Conservation (phyloP, 2,329 filamentous ascomycete genomes). For the Microcyclospora tardicrescens region DNA sequence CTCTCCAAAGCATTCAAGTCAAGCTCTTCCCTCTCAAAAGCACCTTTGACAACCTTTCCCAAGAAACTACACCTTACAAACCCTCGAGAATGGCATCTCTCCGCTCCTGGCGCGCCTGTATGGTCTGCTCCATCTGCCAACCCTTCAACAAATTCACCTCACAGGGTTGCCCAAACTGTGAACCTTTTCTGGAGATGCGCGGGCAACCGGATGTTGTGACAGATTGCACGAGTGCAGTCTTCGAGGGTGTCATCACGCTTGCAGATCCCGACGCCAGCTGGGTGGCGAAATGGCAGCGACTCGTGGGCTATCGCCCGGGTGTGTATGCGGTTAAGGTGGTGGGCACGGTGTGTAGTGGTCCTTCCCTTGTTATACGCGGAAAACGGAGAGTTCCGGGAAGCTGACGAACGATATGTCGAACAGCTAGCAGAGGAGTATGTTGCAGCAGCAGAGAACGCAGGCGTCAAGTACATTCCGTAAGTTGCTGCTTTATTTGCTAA, state of each 20-base stretch:
- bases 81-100: conserved; percentile 24
- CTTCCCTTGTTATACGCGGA: not conserved
- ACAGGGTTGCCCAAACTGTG: conserved; percentile 92
- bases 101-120: conserved; percentile 86
- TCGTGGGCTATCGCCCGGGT: conserved; percentile 77
- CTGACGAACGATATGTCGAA: conserved; percentile 3
- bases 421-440: conserved; percentile 46
- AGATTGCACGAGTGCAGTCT: conserved; percentile 91
- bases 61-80: too few relatives aligned
- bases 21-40: too few relatives aligned
- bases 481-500: conserved; percentile 10
- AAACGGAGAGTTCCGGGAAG: not conserved
- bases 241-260: conserved; percentile 80
- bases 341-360: conserved; percentile 45
- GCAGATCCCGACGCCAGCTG: conserved; percentile 73
- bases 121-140: conserved; percentile 95
- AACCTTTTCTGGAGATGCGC: conserved; percentile 73
- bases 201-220: conserved; percentile 63
- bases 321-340: conserved; percentile 93
- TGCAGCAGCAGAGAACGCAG: conserved; percentile 43
- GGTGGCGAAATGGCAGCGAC: conserved; percentile 92
- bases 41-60: too few relatives aligned
- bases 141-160: conserved; percentile 67
- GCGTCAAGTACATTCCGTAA: conserved; percentile 48
- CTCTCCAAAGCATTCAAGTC: too few relatives aligned